phyloP scores from a whole-genome alignment of 2,329 filamentous ascomycete genomes.

The Madurella fahalii region DNA sequence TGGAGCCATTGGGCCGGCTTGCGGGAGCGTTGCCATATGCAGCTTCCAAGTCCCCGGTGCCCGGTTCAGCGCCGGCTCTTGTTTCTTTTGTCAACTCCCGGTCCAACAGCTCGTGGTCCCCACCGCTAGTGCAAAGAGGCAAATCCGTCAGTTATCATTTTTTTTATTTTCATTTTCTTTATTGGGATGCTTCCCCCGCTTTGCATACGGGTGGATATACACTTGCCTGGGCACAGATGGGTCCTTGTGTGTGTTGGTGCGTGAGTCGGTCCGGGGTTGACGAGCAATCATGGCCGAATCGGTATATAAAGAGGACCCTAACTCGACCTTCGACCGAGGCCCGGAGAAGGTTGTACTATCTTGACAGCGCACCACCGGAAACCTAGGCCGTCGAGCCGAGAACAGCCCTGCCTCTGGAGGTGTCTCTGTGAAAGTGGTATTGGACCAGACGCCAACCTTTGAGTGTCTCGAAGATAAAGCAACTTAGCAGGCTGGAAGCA shows the following conservation, averaged over 20 bases:
- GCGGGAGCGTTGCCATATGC: not conserved
- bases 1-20: not conserved
- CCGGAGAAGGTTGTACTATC: not conserved
- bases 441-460: not conserved
- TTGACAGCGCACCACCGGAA: not conserved
- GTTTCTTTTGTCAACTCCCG: not conserved
- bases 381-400: not conserved
- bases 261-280: not conserved
- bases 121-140: conserved; percentile 2
- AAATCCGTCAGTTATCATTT: conserved; percentile 21
- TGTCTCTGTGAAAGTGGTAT: not conserved
- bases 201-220: conserved; percentile 4
- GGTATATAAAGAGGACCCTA: not conserved
- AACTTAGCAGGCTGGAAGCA: not conserved
- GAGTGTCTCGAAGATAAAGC: not conserved
- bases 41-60: conserved; percentile 11
- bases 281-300: not conserved
- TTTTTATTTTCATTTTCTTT: too few relatives aligned
- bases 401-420: too few relatives aligned
- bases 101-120: not conserved
- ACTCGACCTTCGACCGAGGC: not conserved
- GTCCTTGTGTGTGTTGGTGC: not conserved
- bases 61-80: not conserved
- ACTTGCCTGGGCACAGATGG: conserved; percentile 8
- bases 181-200: not conserved